A percentile compares a stretch with the other conserved stretches of the same genome.
Conservation (phyloP, 2,329 filamentous ascomycete genomes). For the Colletotrichum salicis region DNA sequence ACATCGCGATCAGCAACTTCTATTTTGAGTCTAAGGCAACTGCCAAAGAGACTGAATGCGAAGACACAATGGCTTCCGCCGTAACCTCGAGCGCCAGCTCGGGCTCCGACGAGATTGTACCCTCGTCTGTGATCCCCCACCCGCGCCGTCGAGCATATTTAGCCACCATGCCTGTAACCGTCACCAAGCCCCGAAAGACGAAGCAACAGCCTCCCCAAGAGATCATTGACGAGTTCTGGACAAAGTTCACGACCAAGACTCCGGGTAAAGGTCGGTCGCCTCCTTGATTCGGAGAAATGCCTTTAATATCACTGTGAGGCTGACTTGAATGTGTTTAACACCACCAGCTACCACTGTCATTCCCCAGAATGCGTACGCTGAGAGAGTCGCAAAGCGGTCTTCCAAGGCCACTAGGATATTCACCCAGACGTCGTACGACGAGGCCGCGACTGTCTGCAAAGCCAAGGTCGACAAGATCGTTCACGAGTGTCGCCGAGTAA, state of each 20-base stretch:
- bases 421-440: conserved; percentile 75
- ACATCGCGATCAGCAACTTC: neutral
- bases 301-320: neutral
- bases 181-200: conserved; percentile 25
- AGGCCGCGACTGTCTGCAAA: conserved; percentile 75
- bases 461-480: conserved; percentile 72
- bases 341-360: conserved; percentile 72
- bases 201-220: conserved; percentile 73
- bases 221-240: conserved; percentile 78
- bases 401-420: conserved; percentile 55
- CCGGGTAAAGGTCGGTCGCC: conserved; percentile 71
- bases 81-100: conserved; percentile 18
- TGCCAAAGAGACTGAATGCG: neutral
- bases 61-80: conserved; percentile 14
- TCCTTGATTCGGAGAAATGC: neutral
- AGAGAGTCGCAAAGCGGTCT: conserved; percentile 66
- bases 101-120: neutral
- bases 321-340: conserved; percentile 20
- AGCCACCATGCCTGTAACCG: conserved; percentile 25
- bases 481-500: conserved; percentile 76
- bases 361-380: conserved; percentile 73
- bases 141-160: conserved; percentile 15
- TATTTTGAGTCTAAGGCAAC: neutral
- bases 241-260: conserved; percentile 74
- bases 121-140: neutral